A percentile compares a stretch with the other conserved stretches of the same genome.
Conservation (phyloP, 2,329 filamentous ascomycete genomes). For the Magnaporthiopsis incrustans region DNA sequence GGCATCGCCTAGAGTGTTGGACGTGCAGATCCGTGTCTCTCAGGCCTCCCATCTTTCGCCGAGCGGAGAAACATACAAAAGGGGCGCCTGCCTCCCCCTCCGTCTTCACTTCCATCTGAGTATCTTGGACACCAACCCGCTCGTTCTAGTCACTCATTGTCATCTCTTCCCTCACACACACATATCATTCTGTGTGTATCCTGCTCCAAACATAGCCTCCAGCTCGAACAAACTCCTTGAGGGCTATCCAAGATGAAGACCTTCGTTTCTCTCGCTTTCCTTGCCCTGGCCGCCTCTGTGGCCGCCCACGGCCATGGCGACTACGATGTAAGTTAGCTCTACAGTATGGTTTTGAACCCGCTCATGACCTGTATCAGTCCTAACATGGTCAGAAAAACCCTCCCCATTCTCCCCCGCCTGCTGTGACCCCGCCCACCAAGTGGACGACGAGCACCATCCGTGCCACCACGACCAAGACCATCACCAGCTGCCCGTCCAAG, state of each 20-base stretch:
- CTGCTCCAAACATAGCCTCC: too few species aligned
- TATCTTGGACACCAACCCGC: constrained; percentile 13
- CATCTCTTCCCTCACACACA: background rate
- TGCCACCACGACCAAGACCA: constrained; percentile 28
- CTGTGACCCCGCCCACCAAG: constrained; percentile 16
- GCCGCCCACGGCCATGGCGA: constrained; percentile 11
- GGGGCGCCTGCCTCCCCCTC: background rate
- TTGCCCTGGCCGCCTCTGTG: constrained; percentile 15
- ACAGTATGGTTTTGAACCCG: background rate
- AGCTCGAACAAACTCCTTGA: too few species aligned
- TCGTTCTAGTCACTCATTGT: constrained; percentile 17
- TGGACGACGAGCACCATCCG: constrained; percentile 36
- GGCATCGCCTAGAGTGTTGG: background rate
- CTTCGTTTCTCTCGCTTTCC: constrained; percentile 12
- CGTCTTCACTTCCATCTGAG: background rate
- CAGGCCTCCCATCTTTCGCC: background rate
- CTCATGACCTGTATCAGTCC: background rate
- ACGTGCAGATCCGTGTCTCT: background rate
- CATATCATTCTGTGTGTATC: background rate
- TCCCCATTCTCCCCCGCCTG: background rate
- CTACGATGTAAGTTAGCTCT: constrained; percentile 5
- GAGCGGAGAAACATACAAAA: constrained; percentile 6
- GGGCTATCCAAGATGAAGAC: constrained; percentile 17
- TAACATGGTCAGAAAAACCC: background rate
- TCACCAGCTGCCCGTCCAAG: constrained; percentile 30